Evolutionary conservation across 352 stramenopile genomes (phyloP), one percentile per base, ranked within the genome.

Genomic region (Globisporangium carolinianum): DNA sequence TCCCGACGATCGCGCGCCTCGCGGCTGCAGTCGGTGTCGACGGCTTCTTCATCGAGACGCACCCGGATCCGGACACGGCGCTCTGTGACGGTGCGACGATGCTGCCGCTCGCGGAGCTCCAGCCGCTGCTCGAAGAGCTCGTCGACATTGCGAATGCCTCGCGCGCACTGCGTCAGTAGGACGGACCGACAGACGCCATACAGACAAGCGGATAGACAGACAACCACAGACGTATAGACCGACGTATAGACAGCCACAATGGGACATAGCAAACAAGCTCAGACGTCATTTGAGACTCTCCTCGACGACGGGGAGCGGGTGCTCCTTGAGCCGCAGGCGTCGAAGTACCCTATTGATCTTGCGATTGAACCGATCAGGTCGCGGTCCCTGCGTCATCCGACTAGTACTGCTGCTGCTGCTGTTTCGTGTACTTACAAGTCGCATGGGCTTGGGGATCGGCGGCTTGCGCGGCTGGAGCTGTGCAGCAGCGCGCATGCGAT

Each of bases 41-140:
- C 54, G 87, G 86, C 3, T 89, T 96, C 57, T 96, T 96, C 71
- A 77, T 96, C 52, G 86, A 95, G 67, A 94, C 85, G n/a, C 81
- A 94, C 49, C 83, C 85, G n/a, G 63, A 89, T 36, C 83, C 81
- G 14, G 66, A 63, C 4, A 60, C 62, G 1, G 85, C 82, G 9
- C 68, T 89, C 6, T 91, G 81, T 49, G 85, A 94, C 39, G 72
- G 68, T 8, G 68, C 81, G 18, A 93, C 78, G 39, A 91, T 91
- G 83, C 60, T 90, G 32, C 81, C 79, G 18, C 73, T 94, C 10
- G 65, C 84, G 17, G 68, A 89, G 46, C 70, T 94, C 1, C 62
- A 86, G 42, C 68, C 69, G 53, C 70, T 94, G 54, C 49, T 93
- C 2, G 57, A 76, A 57, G 83, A 93, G 57, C 72, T 94, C n/a